Percentiles rank a stretch among this genome's conserved stretches.
Conservation (phyloP, 2,329 filamentous ascomycete species). For the Aspergillaceae sp. region DNA sequence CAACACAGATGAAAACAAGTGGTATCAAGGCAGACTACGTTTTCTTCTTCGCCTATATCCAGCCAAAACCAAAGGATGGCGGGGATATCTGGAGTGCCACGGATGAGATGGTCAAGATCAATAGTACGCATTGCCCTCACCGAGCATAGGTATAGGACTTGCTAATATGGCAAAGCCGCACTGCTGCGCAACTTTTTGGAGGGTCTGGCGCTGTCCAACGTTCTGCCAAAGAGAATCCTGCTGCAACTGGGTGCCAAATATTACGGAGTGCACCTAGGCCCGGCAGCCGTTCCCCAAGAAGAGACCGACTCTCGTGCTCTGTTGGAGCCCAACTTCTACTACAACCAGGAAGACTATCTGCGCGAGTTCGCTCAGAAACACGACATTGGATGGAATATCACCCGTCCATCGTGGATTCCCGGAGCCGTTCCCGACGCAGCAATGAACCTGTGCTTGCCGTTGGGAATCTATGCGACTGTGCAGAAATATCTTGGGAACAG, state of each 20-base stretch:
- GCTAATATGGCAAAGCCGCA: conserved; percentile 2
- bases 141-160: not conserved
- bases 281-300: conserved; percentile 34
- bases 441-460: conserved; percentile 43
- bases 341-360: conserved; percentile 45
- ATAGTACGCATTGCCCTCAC: conserved; percentile 17
- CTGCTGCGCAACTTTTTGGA: conserved; percentile 43
- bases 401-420: conserved; percentile 42
- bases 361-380: conserved; percentile 34
- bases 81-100: conserved; percentile 42
- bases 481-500: conserved; percentile 34
- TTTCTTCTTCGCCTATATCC: conserved; percentile 50
- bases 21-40: conserved; percentile 35
- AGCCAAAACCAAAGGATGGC: conserved; percentile 40
- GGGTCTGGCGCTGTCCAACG: not conserved
- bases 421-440: conserved; percentile 43
- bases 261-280: conserved; percentile 44
- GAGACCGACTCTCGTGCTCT: conserved; percentile 39
- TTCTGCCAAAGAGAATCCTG: conserved; percentile 38
- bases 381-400: conserved; percentile 38
- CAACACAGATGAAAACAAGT: conserved; percentile 14
- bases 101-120: conserved; percentile 43
- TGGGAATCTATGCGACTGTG: conserved; percentile 45
- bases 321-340: conserved; percentile 48
- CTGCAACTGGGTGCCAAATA: conserved; percentile 48